Percentiles rank a stretch among this genome's conserved stretches.
These are phyloP conservation scores for Aspergillus aculeatus DNA, from an alignment of 2,329 filamentous ascomycete species.

Conservation along the genomic window DNA sequence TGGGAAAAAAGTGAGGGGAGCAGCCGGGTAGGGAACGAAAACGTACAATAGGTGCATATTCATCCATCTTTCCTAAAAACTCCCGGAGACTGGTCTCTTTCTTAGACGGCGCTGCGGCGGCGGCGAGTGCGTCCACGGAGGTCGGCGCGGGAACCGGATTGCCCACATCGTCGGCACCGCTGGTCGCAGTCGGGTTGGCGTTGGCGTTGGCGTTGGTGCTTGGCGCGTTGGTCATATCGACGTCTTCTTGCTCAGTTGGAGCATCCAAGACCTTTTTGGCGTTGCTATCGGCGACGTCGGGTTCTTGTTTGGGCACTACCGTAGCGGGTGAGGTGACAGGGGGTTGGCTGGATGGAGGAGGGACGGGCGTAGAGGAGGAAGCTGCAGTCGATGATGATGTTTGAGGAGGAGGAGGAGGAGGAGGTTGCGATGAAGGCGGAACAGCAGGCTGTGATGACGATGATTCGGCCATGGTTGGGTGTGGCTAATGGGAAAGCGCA, in stretches of 20 bases:
- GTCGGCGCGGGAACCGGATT: constrained; percentile 21
- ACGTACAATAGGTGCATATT: constrained; percentile 92
- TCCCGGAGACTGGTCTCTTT: constrained; percentile 92
- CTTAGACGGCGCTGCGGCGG: constrained; percentile 62
- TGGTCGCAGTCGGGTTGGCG: neutral
- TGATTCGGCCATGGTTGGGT: constrained; percentile 36
- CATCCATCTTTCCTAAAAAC: constrained; percentile 94
- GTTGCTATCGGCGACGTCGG: constrained; percentile 23
- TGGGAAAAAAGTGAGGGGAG: constrained; percentile 2
- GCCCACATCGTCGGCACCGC: constrained; percentile 15
- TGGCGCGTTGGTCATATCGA: constrained; percentile 32
- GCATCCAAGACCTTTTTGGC: constrained; percentile 31
- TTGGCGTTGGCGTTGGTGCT: constrained; percentile 19
- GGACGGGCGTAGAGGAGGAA: constrained; percentile 16
- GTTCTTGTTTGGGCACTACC: constrained; percentile 24
- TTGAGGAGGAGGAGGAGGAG: constrained; percentile 16
- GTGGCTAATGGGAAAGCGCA: constrained; percentile 20
- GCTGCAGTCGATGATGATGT: constrained; percentile 24
- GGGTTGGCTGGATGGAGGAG: neutral
- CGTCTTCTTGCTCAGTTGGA: constrained; percentile 30
- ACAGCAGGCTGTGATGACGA: constrained; percentile 23
- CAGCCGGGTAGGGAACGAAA: neutral
- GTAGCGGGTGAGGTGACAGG: constrained; percentile 19
- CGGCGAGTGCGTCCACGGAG: constrained; percentile 47
- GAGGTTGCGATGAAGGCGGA: constrained; percentile 19